Evolutionary conservation across 2,329 filamentous ascomycete genomes (phyloP).

Genomic region (Calonectria pteridis): DNA sequence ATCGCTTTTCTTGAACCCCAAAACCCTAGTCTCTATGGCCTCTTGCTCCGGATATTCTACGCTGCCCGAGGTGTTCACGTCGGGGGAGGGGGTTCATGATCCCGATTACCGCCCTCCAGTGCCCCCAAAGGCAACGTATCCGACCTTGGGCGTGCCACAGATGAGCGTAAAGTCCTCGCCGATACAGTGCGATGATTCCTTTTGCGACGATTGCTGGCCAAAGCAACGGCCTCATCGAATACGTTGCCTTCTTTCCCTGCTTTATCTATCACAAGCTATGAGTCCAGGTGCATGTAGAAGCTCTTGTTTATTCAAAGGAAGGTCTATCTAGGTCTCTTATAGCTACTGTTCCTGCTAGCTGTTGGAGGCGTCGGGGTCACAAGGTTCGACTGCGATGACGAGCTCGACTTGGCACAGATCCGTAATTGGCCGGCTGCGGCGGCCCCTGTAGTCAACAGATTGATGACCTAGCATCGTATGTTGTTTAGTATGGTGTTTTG

Average conservation of each 20-base stretch:
- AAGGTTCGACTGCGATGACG: too few species aligned
- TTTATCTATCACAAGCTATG: too few species aligned
- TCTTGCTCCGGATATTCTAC: not conserved
- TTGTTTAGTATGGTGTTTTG: too few species aligned
- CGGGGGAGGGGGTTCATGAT: not conserved
- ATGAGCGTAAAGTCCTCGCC: not conserved
- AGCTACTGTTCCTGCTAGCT: too few species aligned
- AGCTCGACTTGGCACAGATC: too few species aligned
- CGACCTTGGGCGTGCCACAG: not conserved
- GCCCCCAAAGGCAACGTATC: not conserved
- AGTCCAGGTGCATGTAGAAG: too few species aligned
- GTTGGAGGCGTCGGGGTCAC: too few species aligned
- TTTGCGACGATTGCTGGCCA: slow-evolving; percentile 20
- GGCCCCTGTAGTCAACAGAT: too few species aligned
- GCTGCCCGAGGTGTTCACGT: not conserved
- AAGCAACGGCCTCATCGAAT: slow-evolving; percentile 17
- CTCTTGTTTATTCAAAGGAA: too few species aligned
- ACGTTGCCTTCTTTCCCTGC: not conserved
- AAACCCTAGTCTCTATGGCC: not conserved
- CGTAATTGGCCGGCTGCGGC: too few species aligned
- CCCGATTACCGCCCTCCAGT: not conserved
- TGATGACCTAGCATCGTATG: too few species aligned
- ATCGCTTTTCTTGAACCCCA: not conserved
- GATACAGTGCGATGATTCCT: slow-evolving; percentile 18
- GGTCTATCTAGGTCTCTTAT: too few species aligned